These are phyloP conservation scores for Claviceps africana DNA, from an alignment of 2,329 filamentous ascomycete genomes.

Conservation along the genomic window DNA sequence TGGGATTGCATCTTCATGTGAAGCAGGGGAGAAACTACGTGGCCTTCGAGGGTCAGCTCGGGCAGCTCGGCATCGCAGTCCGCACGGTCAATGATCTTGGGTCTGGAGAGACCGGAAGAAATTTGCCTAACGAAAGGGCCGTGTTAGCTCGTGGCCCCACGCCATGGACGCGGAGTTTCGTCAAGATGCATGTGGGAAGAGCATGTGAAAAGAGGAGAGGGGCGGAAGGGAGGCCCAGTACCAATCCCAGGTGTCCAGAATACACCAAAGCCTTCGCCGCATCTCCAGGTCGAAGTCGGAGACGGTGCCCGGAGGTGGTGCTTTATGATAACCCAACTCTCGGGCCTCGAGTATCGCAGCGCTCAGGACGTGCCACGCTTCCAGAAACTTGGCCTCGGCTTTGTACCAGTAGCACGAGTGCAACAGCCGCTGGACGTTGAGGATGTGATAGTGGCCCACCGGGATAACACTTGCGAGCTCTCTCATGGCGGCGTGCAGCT, in stretches of 20 bases:
- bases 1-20: conserved; percentile 19
- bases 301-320: conserved; percentile 9
- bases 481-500: conserved; percentile 12
- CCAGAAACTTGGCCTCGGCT: conserved; percentile 17
- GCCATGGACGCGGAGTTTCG: too few species aligned
- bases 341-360: conserved; percentile 17
- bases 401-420: conserved; percentile 21
- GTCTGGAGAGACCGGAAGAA: conserved; percentile 17
- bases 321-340: conserved; percentile 16
- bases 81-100: conserved; percentile 18
- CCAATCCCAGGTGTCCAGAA: conserved; percentile 21
- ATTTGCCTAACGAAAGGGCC: conserved; percentile 16
- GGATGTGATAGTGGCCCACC: conserved; percentile 14
- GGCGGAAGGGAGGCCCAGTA: conserved; percentile 6
- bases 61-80: conserved; percentile 15
- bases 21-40: conserved; percentile 15
- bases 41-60: conserved; percentile 15
- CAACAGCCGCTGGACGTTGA: conserved; percentile 17
- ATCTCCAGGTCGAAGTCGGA: conserved; percentile 19
- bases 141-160: background rate
- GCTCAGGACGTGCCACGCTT: conserved; percentile 19
- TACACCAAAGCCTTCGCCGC: conserved; percentile 18
- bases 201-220: too few species aligned
- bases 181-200: too few species aligned
- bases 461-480: conserved; percentile 15